Base-by-base conservation (phyloP, 164 flowering plant species). In the Paratinospora sagittata region DNA sequence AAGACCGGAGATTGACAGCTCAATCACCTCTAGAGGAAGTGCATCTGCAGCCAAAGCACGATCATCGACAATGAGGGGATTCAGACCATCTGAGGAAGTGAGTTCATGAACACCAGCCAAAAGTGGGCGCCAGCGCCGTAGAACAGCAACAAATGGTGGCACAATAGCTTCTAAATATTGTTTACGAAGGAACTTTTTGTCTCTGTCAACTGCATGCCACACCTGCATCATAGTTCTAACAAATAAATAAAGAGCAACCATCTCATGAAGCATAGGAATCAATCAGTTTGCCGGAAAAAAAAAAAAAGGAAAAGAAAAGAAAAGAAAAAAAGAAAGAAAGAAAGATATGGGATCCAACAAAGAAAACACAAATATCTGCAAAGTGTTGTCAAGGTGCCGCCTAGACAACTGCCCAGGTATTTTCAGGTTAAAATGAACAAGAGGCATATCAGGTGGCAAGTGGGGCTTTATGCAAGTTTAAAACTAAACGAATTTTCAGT, bases 21-120 rank as follows among this genome's bases (percentile, higher is more conserved):
- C 63, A 76, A 71, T 79, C 71, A 96, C 99, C 98, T 96, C 99
- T 57, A 93, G 27, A 43, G 99, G 99, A 33, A 91, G 85, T 61
- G 97, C 84, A 85, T 96, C 99, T n/a, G 98, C 97, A 73, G 98
- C 96, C 83, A 93, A 79, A 52, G 98, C 97, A 74, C 89, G 98
- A 71, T 93, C 98, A 83, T 93, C 99, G 62, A 79, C 89, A 73
- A 81, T 75, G 63, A 96, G 89, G 61, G 99, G 99, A 82, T 96
- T 96, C 67, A 84, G 75, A 78, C 95, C 98, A 81, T 91, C 98
- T 27, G 92, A 80, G 47, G 95, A 90, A 47, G 97, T 89, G 80
- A 96, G 94, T 73, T 96, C 98, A 79, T 90, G 92, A 73, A 93
- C 87, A 75, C 97, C 97, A 55, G 97, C 97, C 79, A 96, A 82